Evolutionary conservation across 148 eudicot species (phyloP).

Genomic region (Selenicereus undatus): DNA sequence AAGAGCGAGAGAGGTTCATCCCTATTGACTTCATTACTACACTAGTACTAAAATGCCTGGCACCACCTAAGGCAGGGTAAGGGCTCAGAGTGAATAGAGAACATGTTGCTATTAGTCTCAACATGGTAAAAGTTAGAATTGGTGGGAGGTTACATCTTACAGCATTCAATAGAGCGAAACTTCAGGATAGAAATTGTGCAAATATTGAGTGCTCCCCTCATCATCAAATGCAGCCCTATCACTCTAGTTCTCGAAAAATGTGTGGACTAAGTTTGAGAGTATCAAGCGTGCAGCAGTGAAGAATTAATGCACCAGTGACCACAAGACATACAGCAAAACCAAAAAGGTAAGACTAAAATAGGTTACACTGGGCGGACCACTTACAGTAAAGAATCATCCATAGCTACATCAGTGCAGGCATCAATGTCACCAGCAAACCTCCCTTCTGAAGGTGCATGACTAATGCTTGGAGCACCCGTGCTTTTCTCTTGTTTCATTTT

Average conservation of each 20-base stretch:
- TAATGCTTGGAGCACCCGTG: conserved; percentile 40
- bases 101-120: too few species aligned
- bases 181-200: too few species aligned
- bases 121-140: background rate
- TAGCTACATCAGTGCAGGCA: conserved; percentile 43
- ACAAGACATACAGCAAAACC: background rate
- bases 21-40: too few species aligned
- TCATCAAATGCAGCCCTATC: background rate
- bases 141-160: background rate
- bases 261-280: background rate
- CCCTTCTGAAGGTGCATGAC: conserved; percentile 53
- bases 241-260: too few species aligned
- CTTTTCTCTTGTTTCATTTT: conserved; percentile 44
- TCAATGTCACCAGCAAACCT: conserved; percentile 41
- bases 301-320: too few species aligned
- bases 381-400: conserved; percentile 43
- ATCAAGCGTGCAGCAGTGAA: background rate
- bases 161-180: background rate
- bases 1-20: too few species aligned
- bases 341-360: background rate
- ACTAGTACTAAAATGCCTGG: too few species aligned
- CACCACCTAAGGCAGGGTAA: too few species aligned
- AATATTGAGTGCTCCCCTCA: background rate
- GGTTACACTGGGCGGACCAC: conserved; percentile 12
- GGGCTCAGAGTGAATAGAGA: background rate